Evolutionary conservation across 179 eudicot species (phyloP), one percentile per base, ranked within the genome.

Genomic region (Beta macrorhiza): DNA sequence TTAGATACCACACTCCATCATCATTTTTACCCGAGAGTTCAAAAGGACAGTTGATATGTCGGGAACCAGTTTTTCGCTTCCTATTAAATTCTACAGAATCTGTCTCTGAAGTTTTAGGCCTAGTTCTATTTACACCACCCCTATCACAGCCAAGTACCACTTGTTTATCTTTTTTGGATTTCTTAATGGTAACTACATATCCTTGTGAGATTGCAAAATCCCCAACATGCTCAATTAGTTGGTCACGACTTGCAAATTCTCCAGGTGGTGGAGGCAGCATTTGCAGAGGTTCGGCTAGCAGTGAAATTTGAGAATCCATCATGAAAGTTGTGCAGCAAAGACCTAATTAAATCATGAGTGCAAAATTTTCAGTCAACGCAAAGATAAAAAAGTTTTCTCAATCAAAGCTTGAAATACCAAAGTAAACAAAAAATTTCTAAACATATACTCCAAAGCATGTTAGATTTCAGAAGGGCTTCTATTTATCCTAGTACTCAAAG

Each of bases 211-310:
- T 17, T 15, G 90, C 94, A 85, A 89, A 91, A 78, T 91, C 89
- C 37, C 94, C 91, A 42, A 88, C 97, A 84, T 91, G 90, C 74
- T 92, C 88, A 67, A 92, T 88, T 71, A 92, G 90, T 81, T 90
- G 94, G 76, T 92, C 97, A 64, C 97, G 90, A 72, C 83, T 91
- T 63, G 88, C 62, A 76, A 90, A 92, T 69, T 89, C 86, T 75
- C 94, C 94, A 78, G 90, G 92, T 51, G 88, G 91, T 75, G 97
- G 97, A 29, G 97, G 94, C 79, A 92, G 88, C 94, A 91, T 89
- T 82, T 88, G 90, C 17, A 71, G 90, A 71, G 83, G 84, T 82
- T 89, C 92, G 70, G 75, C 61, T 78, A 80, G 59, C 72, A 74
- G 85, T 17, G 79, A 77, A 63, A 64, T 77, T 69, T 72, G 63